Base-by-base conservation (phyloP, 23 red algal species). In the Gracilaria gracilis region DNA sequence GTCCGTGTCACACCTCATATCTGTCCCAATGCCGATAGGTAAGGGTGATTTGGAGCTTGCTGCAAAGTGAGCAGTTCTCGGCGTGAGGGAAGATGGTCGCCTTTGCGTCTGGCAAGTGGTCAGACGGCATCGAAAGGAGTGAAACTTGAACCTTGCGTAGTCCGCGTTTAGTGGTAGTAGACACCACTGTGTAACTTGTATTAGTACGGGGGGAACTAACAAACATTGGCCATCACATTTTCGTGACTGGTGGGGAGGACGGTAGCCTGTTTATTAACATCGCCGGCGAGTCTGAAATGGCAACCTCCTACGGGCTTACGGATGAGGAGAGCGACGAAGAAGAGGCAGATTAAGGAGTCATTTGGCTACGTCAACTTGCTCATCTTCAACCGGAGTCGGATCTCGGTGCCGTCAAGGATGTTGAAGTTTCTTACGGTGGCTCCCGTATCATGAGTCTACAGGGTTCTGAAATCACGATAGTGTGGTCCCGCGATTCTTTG, bases 401-500 rank as follows among this genome's bases (percentile, higher is more conserved):
- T 7, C 54, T 69, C 0, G 91, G 82, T 37, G 80, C 91, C 34
- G 80, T 93, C 20, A 58, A 69, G 37, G 40, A 59, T 25, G 31
- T 87, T 0, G 91, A 83, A 62, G 35, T 93, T 15, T 13, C 80
- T 28, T 25, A 33, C 24, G 66, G 67, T 64, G 91, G 81, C 7
- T 73, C 40, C 32, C 80, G 91, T 20, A 75, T 93, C 34, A 37
- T 85, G 16, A 61, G 28, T 4, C 21, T 93, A 35, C 91, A 85
- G 23, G 42, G 29, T 3, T 40, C 80, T 37, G 91, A 81, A 27
- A 51, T 51, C 3, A 38, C 75, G 19, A 47, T 61, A 11, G 79
- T 93, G 25, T 93, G 91, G 91, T 50, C 79, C 34, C 91, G 91
- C 21, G 81, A 55, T 20, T 84, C 80, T 8, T 37, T 50, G 31